These are phyloP conservation scores for Pilaira anomala DNA, from an alignment of 192 early-diverging fungal genomes.

Conservation along the genomic window DNA sequence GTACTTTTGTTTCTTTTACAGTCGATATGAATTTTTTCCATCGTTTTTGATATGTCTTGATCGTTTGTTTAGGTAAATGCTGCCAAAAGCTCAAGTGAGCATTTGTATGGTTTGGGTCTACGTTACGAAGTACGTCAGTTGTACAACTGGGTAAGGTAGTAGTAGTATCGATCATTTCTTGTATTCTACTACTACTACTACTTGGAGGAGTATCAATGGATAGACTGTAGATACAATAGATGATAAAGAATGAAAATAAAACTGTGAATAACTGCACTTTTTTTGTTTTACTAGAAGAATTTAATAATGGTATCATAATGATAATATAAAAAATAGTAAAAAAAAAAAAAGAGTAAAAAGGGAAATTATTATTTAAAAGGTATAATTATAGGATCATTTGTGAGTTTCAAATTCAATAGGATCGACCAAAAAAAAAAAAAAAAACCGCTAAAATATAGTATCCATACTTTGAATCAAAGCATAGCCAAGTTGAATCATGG, in stretches of 20 bases:
- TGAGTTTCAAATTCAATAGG: too few species aligned
- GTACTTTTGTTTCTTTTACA: neutral
- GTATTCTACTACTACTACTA: too few species aligned
- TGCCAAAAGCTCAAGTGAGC: constrained; percentile 30
- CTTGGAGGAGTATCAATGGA: neutral
- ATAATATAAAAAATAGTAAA: neutral
- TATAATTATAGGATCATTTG: too few species aligned
- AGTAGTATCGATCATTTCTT: too few species aligned
- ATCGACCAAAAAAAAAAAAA: neutral
- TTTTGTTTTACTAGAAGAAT: neutral
- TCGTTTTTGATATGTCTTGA: constrained; percentile 11
- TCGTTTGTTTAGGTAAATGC: constrained; percentile 5
- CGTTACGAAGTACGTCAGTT: constrained; percentile 20
- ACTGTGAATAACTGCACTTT: neutral
- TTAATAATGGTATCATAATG: neutral
- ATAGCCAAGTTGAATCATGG: constrained; percentile 21
- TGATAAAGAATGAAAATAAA: neutral
- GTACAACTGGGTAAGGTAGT: too few species aligned
- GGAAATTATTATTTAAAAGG: neutral
- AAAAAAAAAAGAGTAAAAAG: neutral
- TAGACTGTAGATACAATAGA: neutral
- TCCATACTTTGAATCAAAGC: constrained; percentile 6
- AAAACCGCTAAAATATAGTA: neutral
- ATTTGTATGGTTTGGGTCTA: constrained; percentile 27
- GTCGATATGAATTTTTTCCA: constrained; percentile 25